Conservation (phyloP, 345 rosid genomes). For the Eucalyptus pauciflora region DNA sequence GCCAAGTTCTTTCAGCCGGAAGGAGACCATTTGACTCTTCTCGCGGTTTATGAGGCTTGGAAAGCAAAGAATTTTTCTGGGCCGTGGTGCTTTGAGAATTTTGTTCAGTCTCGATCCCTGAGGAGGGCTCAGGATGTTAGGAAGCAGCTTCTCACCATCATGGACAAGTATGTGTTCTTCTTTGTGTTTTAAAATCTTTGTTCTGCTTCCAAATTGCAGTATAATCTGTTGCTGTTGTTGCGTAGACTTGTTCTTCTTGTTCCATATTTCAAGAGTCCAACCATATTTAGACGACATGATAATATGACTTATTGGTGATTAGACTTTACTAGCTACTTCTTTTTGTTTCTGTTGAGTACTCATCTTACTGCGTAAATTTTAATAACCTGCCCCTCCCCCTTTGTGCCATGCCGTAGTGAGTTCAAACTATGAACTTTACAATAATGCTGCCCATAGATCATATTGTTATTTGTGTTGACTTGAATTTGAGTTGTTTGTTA, state of each 20-base stretch:
- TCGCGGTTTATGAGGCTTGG: conserved; percentile 93
- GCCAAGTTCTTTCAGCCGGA: conserved; percentile 87
- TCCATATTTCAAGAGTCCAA: neutral
- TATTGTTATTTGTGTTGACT: neutral
- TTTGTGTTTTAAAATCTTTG: neutral
- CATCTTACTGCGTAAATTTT: neutral
- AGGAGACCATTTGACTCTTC: conserved; percentile 92
- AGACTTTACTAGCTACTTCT: neutral
- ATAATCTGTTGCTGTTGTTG: neutral
- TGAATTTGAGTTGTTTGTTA: neutral
- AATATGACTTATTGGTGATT: neutral
- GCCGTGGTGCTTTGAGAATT: conserved; percentile 90
- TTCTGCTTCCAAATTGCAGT: neutral
- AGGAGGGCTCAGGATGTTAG: conserved; percentile 82
- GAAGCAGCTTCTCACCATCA: conserved; percentile 79
- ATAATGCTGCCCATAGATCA: neutral
- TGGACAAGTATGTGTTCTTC: conserved; percentile 62
- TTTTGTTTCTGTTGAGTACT: neutral
- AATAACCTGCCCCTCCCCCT: neutral
- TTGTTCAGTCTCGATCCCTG: conserved; percentile 69
- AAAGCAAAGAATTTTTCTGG: conserved; percentile 80
- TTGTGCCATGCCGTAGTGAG: neutral
- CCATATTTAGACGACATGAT: neutral
- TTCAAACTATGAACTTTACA: neutral
- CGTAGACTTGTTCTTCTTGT: neutral